Percentiles rank a stretch among this genome's conserved stretches.
Evolutionary conservation across 2,329 filamentous ascomycete genomes (phyloP).

Genomic region (Ascochyta koolunga): DNA sequence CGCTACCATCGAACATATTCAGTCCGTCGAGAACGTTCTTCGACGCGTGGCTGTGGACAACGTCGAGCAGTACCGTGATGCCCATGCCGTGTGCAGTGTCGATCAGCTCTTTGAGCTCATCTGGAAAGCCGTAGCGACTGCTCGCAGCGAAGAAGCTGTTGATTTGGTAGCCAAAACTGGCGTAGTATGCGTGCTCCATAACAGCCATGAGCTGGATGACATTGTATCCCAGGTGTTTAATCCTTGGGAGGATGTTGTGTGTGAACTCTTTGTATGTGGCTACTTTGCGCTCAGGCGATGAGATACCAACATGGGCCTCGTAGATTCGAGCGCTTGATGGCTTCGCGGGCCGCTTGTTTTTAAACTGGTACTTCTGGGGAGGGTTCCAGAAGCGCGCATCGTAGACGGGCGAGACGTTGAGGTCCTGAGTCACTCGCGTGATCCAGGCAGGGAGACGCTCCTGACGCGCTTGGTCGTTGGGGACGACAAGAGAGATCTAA

Average conservation of each 20-base stretch:
- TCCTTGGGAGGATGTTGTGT: slow-evolving; percentile 85
- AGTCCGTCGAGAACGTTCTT: slow-evolving; percentile 96
- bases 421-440: slow-evolving; percentile 93
- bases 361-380: slow-evolving; percentile 82
- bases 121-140: slow-evolving; percentile 90
- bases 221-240: slow-evolving; percentile 91
- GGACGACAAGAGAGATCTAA: slow-evolving; percentile 82
- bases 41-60: slow-evolving; percentile 96
- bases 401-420: slow-evolving; percentile 87
- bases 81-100: slow-evolving; percentile 93
- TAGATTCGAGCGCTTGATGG: slow-evolving; percentile 89
- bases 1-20: slow-evolving; percentile 94
- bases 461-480: slow-evolving; percentile 74
- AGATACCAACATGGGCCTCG: slow-evolving; percentile 98
- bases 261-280: slow-evolving; percentile 98
- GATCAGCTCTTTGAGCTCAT: slow-evolving; percentile 95
- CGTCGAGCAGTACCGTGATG: slow-evolving; percentile 87
- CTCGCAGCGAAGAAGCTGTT: slow-evolving; percentile 99
- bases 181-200: slow-evolving; percentile 99
- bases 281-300: slow-evolving; percentile 84
- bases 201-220: slow-evolving; percentile 98
- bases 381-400: slow-evolving; percentile 98
- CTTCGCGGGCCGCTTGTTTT: slow-evolving; percentile 80
- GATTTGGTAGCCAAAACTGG: slow-evolving; percentile 97
- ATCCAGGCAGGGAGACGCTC: slow-evolving; percentile 97